Conservation (phyloP, 108 stramenopile species). For the Mayamaea pseudoterrestris region DNA sequence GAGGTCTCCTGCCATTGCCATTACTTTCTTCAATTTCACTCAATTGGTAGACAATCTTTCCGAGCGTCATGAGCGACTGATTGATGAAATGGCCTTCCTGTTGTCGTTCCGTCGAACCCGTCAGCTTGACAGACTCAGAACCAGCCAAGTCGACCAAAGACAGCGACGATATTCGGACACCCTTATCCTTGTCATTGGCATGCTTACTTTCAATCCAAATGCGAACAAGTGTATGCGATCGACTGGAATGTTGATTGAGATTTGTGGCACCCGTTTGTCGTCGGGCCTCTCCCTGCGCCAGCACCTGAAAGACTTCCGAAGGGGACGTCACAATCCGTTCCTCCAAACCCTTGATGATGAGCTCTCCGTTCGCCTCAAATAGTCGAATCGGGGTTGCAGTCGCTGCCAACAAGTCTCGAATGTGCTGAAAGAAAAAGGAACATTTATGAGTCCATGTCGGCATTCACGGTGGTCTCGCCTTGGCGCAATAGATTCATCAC, state of each 20-base stretch:
- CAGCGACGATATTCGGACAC: constrained; percentile 50
- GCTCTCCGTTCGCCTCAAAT: constrained; percentile 64
- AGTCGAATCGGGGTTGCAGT: constrained; percentile 39
- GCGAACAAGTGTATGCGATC: constrained; percentile 87
- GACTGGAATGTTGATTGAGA: constrained; percentile 80
- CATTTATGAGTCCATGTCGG: no score
- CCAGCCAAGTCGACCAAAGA: constrained; percentile 80
- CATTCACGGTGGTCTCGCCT: no score
- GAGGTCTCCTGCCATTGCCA: constrained; percentile 10
- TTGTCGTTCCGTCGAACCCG: constrained; percentile 72
- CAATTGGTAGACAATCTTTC: constrained; percentile 80
- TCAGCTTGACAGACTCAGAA: constrained; percentile 65
- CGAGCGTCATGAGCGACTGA: constrained; percentile 87
- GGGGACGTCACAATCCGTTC: constrained; percentile 80
- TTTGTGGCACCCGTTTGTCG: constrained; percentile 83
- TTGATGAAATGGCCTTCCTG: constrained; percentile 98
- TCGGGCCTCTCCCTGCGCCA: constrained; percentile 61
- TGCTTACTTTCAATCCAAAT: constrained; percentile 72
- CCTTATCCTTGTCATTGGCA: constrained; percentile 17
- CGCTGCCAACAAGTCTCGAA: constrained; percentile 77
- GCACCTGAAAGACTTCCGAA: constrained; percentile 69
- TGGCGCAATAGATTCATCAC: no score
- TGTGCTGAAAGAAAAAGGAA: no score
- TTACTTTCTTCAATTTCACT: constrained; percentile 27
- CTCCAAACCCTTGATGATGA: constrained; percentile 73